Conservation (phyloP, 495 filamentous ascomycete species). For the Annulohypoxylon bovei region DNA sequence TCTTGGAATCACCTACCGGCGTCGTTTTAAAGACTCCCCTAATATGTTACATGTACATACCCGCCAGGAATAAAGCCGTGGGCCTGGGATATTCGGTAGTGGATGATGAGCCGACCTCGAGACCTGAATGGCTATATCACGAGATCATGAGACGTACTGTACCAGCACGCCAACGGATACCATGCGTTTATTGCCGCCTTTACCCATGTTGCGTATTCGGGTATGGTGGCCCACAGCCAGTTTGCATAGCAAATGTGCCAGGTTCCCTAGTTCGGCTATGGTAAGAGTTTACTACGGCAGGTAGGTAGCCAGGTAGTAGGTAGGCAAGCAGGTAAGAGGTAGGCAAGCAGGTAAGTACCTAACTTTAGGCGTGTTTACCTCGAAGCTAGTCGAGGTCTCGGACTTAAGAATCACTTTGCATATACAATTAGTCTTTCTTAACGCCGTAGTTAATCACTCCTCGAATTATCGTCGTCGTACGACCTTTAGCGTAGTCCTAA, state of each 20-base stretch:
- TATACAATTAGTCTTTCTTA: neutral
- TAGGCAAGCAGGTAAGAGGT: no score
- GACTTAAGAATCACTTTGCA: constrained; percentile 1
- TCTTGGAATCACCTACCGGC: neutral
- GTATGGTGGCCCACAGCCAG: neutral
- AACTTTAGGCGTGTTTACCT: neutral
- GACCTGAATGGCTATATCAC: constrained; percentile 2
- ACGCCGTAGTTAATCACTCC: neutral
- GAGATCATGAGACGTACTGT: constrained; percentile 12
- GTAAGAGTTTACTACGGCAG: neutral
- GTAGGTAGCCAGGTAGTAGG: no score
- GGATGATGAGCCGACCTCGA: neutral
- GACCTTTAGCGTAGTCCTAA: constrained; percentile 1
- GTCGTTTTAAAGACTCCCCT: neutral
- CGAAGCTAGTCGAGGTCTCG: neutral
- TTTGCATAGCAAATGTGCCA: constrained; percentile 9
- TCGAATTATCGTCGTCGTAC: constrained; percentile 4
- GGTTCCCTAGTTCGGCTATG: constrained; percentile 17
- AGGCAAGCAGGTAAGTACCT: no score
- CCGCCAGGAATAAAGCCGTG: constrained; percentile 7
- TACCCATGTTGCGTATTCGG: constrained; percentile 8
- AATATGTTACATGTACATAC: neutral
- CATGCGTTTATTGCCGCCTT: constrained; percentile 3
- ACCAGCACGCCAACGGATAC: neutral
- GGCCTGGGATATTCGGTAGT: constrained; percentile 19